Evolutionary conservation across 768 basidiomycete species (phyloP), one percentile per base, ranked within the genome.

Genomic region (Suillus lakei): DNA sequence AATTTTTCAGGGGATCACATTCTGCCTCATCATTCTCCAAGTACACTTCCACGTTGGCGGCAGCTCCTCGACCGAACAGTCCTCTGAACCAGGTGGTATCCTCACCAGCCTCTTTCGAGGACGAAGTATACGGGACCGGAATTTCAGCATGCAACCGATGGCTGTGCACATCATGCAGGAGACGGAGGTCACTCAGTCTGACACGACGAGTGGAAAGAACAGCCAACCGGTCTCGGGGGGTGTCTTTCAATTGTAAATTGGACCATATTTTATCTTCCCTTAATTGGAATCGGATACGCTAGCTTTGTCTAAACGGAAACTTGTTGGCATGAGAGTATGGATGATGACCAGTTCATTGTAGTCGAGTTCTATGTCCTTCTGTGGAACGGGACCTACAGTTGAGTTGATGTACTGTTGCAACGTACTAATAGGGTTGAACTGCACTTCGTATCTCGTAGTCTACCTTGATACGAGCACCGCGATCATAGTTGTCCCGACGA

Each of bases 1-100:
- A 4, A 9, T 28, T 21, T 59, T n/a, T 13, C 38, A 63, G 60
- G 62, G 62, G 5, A 62, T 63, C 4, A 39, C 38, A 3, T 63
- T 63, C 39, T 63, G 54, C n/a, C 60, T 63, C 36, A 39, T 63
- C 38, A 63, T 60, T 39, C 62, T 63, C 5, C 62, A 63, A 63
- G 55, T 63, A 30, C 62, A 60, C 23, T 63, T 63, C 36, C 34
- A 62, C 21, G 23, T 63, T 10, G 62, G 62, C 16, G 51, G 55
- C 23, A 39, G 2, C 58, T 30, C 53, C 6, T 6, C 53, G 5
- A 59, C 7, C 2, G 51, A 59, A 32, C 43, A 58, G 15, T 34
- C 53, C 4, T 21, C 21, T 38, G 51, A 51, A 10, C 15, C 16
- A 34, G 13, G 12, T 10, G 30, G 13, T 5, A 60, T 34, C 6